phyloP scores from a whole-genome alignment of 2,329 filamentous ascomycete genomes.

The Ophiosphaerella herpotricha region DNA sequence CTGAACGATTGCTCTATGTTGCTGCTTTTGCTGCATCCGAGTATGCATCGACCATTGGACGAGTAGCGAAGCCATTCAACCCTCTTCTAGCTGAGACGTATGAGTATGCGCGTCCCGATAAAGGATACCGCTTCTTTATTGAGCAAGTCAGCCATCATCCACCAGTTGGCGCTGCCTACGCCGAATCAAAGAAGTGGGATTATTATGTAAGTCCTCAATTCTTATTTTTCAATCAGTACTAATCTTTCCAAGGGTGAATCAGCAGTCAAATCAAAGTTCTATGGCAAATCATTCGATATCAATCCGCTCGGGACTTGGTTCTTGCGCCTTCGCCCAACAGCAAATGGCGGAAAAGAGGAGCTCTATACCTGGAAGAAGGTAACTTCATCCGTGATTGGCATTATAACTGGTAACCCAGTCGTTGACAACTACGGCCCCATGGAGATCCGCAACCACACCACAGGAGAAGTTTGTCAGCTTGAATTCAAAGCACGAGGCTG shows the following conservation, averaged over 20 bases:
- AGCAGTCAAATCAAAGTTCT: constrained; percentile 93
- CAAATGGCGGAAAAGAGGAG: constrained; percentile 70
- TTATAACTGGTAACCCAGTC: constrained; percentile 93
- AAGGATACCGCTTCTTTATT: constrained; percentile 97
- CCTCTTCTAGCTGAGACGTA: constrained; percentile 95
- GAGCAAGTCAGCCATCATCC: constrained; percentile 99
- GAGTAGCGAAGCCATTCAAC: constrained; percentile 98
- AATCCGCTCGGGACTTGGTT: constrained; percentile 98
- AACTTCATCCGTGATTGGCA: constrained; percentile 94
- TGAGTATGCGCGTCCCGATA: constrained; percentile 93
- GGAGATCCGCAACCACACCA: constrained; percentile 97
- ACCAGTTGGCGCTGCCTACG: constrained; percentile 89
- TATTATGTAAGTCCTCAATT: constrained; percentile 67
- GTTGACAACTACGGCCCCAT: constrained; percentile 98
- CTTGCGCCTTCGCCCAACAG: constrained; percentile 75
- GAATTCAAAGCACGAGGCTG: constrained; percentile 96
- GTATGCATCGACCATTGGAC: constrained; percentile 94
- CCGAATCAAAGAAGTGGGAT: constrained; percentile 91
- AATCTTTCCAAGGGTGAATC: constrained; percentile 73
- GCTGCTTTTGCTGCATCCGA: constrained; percentile 95
- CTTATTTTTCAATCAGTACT: constrained; percentile 10
- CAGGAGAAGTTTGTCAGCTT: constrained; percentile 83
- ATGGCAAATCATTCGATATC: constrained; percentile 96
- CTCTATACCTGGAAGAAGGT: constrained; percentile 99
- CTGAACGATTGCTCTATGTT: constrained; percentile 91